Evolutionary conservation across 768 basidiomycete genomes (phyloP).

Genomic region (Leccinum olivaceopallidum): DNA sequence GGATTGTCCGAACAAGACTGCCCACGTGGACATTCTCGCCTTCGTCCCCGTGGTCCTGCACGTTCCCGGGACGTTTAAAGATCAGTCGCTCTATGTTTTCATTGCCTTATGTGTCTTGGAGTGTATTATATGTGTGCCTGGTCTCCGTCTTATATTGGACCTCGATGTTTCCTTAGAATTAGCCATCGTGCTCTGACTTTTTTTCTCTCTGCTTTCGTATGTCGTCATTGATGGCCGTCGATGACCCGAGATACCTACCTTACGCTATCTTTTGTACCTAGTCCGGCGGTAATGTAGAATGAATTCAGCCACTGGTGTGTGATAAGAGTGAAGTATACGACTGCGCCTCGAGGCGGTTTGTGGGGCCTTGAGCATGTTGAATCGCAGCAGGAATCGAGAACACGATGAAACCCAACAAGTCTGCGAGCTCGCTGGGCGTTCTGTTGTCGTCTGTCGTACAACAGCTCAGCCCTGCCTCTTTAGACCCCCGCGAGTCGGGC

Average conservation of each 20-base stretch:
- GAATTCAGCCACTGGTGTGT: not conserved
- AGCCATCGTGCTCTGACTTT: not conserved
- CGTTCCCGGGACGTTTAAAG: not conserved
- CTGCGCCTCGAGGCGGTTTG: slow-evolving; percentile 15
- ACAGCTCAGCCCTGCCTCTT: slow-evolving; percentile 11
- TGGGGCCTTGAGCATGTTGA: not conserved
- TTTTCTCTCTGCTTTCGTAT: not conserved
- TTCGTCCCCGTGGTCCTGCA: not conserved
- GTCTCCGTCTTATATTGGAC: not conserved
- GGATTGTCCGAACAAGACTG: not conserved
- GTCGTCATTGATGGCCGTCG: not conserved
- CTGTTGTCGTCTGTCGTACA: slow-evolving; percentile 27
- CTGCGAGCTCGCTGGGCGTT: not conserved
- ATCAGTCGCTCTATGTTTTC: not conserved
- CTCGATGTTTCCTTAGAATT: not conserved
- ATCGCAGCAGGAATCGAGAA: not conserved
- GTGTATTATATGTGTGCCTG: slow-evolving; percentile 4
- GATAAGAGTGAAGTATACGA: not conserved
- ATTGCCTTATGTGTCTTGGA: not conserved
- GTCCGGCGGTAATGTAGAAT: slow-evolving; percentile 11
- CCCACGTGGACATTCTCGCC: not conserved
- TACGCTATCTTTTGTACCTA: slow-evolving; percentile 14
- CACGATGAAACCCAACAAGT: not conserved
- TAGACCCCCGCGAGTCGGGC: not conserved
- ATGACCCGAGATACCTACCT: not conserved